phyloP scores from a whole-genome alignment of 129 eudicot genomes.

The Ambrosia artemisiifolia region DNA sequence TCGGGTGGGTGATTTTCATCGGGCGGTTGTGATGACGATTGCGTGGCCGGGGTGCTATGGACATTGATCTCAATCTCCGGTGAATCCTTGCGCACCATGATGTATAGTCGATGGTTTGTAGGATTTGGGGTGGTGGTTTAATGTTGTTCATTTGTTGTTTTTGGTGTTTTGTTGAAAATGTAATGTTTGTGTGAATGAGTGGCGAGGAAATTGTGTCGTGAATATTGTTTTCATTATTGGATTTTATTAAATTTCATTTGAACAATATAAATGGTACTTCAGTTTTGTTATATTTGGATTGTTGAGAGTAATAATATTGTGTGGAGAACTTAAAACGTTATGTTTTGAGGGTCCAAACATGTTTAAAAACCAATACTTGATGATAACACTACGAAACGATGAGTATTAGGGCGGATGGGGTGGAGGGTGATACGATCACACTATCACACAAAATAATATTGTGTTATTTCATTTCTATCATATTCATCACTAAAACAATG shows the following conservation, averaged over 20 bases:
- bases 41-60: conserved; percentile 13
- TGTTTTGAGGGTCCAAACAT: no score
- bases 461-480: no score
- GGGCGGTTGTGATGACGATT: neutral
- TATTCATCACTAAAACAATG: no score
- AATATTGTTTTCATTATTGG: neutral
- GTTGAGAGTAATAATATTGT: no score
- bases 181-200: conserved; percentile 15
- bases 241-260: neutral
- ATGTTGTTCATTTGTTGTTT: neutral
- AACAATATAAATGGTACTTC: no score
- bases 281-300: no score
- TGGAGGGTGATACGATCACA: no score
- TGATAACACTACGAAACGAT: no score
- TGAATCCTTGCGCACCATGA: conserved; percentile 35
- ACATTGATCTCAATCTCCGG: conserved; percentile 35
- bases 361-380: no score
- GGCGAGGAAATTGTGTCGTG: neutral
- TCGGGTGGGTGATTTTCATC: neutral
- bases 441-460: no score
- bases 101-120: neutral
- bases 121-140: conserved; percentile 16
- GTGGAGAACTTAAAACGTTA: no score
- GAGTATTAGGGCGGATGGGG: no score
- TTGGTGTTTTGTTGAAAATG: conserved; percentile 8